Evolutionary conservation across 2,329 filamentous ascomycete genomes (phyloP).

Genomic region (Fusarium nurragi): DNA sequence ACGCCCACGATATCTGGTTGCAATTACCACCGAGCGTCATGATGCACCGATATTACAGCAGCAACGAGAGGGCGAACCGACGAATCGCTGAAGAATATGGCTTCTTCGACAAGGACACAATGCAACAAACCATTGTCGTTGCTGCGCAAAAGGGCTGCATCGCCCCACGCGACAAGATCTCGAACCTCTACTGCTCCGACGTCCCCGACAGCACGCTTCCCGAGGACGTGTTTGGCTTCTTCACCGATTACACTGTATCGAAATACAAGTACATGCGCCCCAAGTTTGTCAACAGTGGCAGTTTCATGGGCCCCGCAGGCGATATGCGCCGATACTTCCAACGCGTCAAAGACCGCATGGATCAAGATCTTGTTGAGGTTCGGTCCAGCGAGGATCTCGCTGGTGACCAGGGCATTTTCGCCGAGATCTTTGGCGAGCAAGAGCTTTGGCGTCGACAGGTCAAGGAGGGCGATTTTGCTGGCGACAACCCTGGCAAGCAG

Average conservation of each 20-base stretch:
- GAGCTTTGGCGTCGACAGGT: conserved; percentile 37
- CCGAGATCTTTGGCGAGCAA: conserved; percentile 47
- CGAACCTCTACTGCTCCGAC: conserved; percentile 40
- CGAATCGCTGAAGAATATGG: conserved; percentile 32
- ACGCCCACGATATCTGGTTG: conserved; percentile 48
- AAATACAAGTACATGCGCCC: conserved; percentile 41
- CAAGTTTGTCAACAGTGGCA: conserved; percentile 46
- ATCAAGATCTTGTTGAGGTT: conserved; percentile 31
- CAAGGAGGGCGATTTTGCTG: conserved; percentile 14
- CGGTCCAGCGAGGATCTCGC: conserved; percentile 24
- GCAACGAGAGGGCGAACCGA: conserved; percentile 37
- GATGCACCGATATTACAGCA: conserved; percentile 41
- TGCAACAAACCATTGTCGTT: conserved; percentile 41
- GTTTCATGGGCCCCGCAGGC: conserved; percentile 44
- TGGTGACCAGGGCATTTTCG: conserved; percentile 48
- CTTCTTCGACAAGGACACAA: conserved; percentile 27
- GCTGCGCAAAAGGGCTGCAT: conserved; percentile 42
- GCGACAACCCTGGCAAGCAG: conserved; percentile 28
- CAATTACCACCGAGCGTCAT: conserved; percentile 46
- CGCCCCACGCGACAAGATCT: conserved; percentile 36
- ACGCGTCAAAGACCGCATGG: conserved; percentile 42
- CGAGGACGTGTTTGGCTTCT: conserved; percentile 34
- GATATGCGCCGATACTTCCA: conserved; percentile 43
- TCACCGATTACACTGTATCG: conserved; percentile 33
- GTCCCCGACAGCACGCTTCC: conserved; percentile 40